Evolutionary conservation across 257 asterid species (phyloP), one percentile per base, ranked within the genome.

Genomic region (Rubia yunnanensis): DNA sequence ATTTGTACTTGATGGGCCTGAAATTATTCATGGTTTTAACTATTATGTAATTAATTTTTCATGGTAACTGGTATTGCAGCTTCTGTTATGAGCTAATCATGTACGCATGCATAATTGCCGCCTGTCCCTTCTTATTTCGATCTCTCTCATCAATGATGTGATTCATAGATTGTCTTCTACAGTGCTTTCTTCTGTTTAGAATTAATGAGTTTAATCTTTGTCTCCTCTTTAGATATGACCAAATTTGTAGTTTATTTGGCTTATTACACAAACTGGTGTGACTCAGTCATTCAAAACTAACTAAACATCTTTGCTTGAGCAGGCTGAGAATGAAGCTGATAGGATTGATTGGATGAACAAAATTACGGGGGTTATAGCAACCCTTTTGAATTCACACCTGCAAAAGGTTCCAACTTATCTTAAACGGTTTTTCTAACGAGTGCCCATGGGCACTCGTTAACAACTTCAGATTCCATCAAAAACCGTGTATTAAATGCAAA

Each of bases 281-380:
- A 30, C 23, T 35, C 24, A n/a, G 36, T 18, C 34, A 23, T 22
- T 4, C 3, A 55, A 68, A 68, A 20, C 44, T 66, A 38, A 38
- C 54, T 30, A 22, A 69, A 23, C 70, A 46, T 67, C 49, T 64
- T 65, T 63, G 71, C 59, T 60, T 82, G 74, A 34, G 66, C 78
- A 92, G 99, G 99, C 99, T 69, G 99, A 92, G 81, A 89, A 77
- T 72, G 99, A 92, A 83, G 95, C 95, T 75, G 99, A 92, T 70
- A 86, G 97, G 76, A 72, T 73, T 74, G 97, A 89, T 74, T 92
- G 99, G 99, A 90, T 92, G 96, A 84, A 82, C 81, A 92, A 92
- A 79, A 89, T 89, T 74, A 83, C 92, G 0, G 94, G 90, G 66
- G 96, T 85, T 41, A 92, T 89, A 74, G 82, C 94, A 0, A 87